Base-by-base conservation (phyloP, 139 green algal genomes). In the Tetratostichococcus sp. region DNA sequence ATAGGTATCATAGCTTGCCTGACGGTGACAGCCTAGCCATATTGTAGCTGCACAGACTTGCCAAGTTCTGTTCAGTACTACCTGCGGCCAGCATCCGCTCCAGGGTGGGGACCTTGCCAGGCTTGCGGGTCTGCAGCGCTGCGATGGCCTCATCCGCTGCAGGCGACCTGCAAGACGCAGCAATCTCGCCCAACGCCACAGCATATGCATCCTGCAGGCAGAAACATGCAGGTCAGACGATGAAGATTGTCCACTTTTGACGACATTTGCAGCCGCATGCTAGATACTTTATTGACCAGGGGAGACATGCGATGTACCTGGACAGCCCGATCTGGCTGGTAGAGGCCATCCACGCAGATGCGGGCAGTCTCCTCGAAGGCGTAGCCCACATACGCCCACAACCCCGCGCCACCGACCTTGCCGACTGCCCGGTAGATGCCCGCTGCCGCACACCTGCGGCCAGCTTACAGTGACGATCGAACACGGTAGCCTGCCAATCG, bases 131-230 rank as follows among this genome's bases (percentile, higher is more conserved):
- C 65, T 69, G 31, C 67, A 43, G 35, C 17, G 69, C 31, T 35
- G 65, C 4, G 35, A 82, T 69, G 70, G 77, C 72, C 3, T 78
- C 67, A 26, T 39, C 30, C 16, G 77, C 72, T 26, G 72, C 34
- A 16, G 28, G 14, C 19, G 67, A 69, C 4, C 71, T 67, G 42
- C n/a, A 43, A 8, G 83, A 80, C 23, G 80, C 83, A 23, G 85
- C 87, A 28, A 95, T 73, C 14, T 90, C 79, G 16, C 87, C 89
- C 62, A 96, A 77, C 11, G 86, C 85, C 22, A 76, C 34, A 2
- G 81, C 88, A 62, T 73, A 89, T 0, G 83, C 84, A 21, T 88
- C 80, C 0, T 62, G 50, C 50, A 8, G 11, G 39, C 39, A 50
- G 6, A 62, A 6, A 50, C 39, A 50, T 21, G 39, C 8, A 50